phyloP scores from a whole-genome alignment of 2,329 filamentous ascomycete species.

The Monosporascus cannonballus region DNA sequence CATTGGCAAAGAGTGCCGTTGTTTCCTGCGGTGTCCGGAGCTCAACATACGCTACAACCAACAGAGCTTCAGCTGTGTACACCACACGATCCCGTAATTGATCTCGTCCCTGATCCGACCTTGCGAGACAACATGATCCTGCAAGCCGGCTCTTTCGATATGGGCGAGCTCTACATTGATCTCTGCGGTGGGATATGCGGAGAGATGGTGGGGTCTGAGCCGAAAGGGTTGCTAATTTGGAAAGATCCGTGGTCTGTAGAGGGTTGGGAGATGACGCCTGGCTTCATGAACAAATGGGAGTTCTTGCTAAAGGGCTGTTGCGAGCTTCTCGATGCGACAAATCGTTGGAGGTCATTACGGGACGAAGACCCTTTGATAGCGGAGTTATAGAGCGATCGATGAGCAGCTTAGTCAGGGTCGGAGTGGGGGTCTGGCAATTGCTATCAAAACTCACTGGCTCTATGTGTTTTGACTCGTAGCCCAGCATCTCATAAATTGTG shows the following conservation, averaged over 20 bases:
- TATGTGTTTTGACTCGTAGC: no score
- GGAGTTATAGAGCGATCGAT: constrained; percentile 4
- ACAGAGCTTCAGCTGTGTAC: constrained; percentile 17
- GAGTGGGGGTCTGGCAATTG: no score
- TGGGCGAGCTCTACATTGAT: constrained; percentile 12
- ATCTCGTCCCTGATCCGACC: constrained; percentile 13
- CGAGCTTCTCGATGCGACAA: constrained; percentile 30
- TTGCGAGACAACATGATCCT: constrained; percentile 18
- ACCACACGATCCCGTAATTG: constrained; percentile 19
- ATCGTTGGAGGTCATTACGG: constrained; percentile 29
- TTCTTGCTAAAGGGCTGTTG: constrained; percentile 33
- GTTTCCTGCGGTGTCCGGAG: constrained; percentile 7
- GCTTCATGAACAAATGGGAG: constrained; percentile 32
- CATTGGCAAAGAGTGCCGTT: constrained; percentile 13
- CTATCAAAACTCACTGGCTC: no score
- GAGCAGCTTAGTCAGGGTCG: no score
- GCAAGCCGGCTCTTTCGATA: constrained; percentile 3
- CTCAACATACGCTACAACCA: constrained; percentile 17
- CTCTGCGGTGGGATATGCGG: constrained; percentile 7
- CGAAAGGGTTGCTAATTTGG: constrained; percentile 27
- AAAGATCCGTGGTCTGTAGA: constrained; percentile 30
- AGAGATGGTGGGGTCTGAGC: constrained; percentile 4
- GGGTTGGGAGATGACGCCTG: constrained; percentile 36
- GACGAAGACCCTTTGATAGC: constrained; percentile 17
- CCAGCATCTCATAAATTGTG: no score